Conservation (phyloP, 2,329 filamentous ascomycete species). For the Aspergillus sp. region DNA sequence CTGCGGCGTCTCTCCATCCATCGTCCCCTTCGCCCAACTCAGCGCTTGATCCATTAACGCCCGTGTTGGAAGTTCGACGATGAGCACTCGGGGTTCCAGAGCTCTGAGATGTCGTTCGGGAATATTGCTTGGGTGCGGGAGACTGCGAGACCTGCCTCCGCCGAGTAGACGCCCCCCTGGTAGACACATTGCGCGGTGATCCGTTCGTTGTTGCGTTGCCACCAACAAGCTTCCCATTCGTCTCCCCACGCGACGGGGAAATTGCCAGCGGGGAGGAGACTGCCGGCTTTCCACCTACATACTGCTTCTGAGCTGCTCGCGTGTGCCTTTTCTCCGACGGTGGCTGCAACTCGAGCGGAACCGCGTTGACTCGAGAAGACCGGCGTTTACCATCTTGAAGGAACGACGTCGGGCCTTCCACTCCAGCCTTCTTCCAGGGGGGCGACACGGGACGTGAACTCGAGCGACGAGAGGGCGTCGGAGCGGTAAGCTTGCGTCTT, state of each 20-base stretch:
- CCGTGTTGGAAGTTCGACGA: constrained; percentile 16
- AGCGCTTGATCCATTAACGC: constrained; percentile 17
- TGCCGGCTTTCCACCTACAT: constrained; percentile 24
- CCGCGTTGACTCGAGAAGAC: constrained; percentile 54
- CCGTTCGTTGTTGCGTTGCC: constrained; percentile 31
- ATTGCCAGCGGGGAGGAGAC: constrained; percentile 32
- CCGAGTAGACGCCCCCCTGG: constrained; percentile 21
- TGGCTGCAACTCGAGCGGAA: constrained; percentile 48
- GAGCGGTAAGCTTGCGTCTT: constrained; percentile 42
- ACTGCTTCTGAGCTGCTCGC: constrained; percentile 37
- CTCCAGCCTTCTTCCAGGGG: constrained; percentile 85
- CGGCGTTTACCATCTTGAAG: constrained; percentile 61
- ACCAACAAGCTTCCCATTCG: constrained; percentile 28
- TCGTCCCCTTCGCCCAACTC: constrained; percentile 12
- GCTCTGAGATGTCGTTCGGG: constrained; percentile 30
- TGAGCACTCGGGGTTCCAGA: constrained; percentile 18
- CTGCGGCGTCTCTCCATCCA: constrained; percentile 1
- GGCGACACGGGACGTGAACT: constrained; percentile 61
- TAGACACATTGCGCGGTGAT: constrained; percentile 24
- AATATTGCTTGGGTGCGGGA: constrained; percentile 25
- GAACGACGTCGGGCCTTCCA: constrained; percentile 85
- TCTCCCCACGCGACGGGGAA: constrained; percentile 25
- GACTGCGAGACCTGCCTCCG: constrained; percentile 24
- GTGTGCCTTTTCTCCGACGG: constrained; percentile 48
- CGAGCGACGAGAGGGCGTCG: constrained; percentile 31